Percentiles rank a stretch among this genome's conserved stretches.
phyloP scores from a whole-genome alignment of 768 basidiomycete genomes.

The Auricularia cornea region DNA sequence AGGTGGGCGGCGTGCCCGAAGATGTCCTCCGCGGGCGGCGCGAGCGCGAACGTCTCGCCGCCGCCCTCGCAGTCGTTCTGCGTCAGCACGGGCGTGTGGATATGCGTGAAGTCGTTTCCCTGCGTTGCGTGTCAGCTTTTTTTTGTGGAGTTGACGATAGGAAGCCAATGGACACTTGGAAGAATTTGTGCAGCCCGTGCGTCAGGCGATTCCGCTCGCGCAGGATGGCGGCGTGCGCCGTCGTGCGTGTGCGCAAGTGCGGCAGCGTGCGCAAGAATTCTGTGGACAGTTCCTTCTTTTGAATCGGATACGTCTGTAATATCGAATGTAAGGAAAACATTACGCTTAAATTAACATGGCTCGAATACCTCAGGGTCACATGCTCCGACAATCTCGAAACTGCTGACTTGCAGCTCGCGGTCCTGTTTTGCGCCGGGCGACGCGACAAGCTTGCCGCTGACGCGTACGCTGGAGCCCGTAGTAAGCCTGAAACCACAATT shows the following conservation, averaged over 20 bases:
- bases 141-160: neutral
- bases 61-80: slow-evolving; percentile 93
- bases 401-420: slow-evolving; percentile 43
- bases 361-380: slow-evolving; percentile 48
- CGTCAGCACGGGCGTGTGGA: slow-evolving; percentile 83
- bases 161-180: slow-evolving; percentile 45
- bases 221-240: slow-evolving; percentile 62
- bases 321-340: neutral
- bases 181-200: slow-evolving; percentile 54
- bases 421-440: slow-evolving; percentile 45
- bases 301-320: slow-evolving; percentile 75
- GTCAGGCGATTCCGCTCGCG: slow-evolving; percentile 56
- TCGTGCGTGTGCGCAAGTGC: slow-evolving; percentile 81
- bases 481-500: no score
- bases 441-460: slow-evolving; percentile 37
- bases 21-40: slow-evolving; percentile 41
- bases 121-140: slow-evolving; percentile 21
- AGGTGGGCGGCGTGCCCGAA: slow-evolving; percentile 73
- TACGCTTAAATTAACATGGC: neutral
- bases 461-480: slow-evolving; percentile 47
- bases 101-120: slow-evolving; percentile 69
- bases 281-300: slow-evolving; percentile 72
- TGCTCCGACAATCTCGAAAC: slow-evolving; percentile 41
- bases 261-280: slow-evolving; percentile 80
- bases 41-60: slow-evolving; percentile 79